These are phyloP conservation scores for Fragaria vesca DNA, from an alignment of 306 rosid species.

Conservation along the genomic window DNA sequence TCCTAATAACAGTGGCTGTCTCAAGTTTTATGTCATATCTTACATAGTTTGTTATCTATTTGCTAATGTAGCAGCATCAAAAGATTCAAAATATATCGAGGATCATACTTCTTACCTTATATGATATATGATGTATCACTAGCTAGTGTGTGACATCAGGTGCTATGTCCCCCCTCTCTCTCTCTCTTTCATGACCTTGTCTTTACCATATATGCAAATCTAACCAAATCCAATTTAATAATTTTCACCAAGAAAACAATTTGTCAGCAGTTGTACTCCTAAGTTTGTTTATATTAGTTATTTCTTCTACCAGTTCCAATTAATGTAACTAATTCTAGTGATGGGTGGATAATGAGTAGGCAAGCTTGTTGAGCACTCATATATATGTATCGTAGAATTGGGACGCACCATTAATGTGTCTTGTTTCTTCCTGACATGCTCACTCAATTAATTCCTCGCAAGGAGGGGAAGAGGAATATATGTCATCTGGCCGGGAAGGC, in stretches of 20 bases:
- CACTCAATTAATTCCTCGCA: not conserved
- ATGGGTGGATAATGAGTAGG: not conserved
- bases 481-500: not conserved
- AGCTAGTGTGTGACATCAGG: not conserved
- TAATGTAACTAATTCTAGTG: no score
- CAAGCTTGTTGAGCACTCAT: not conserved
- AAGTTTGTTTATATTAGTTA: not conserved
- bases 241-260: not conserved
- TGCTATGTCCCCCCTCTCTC: not conserved
- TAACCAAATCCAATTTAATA: conserved; percentile 5
- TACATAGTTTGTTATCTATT: not conserved
- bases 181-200: not conserved
- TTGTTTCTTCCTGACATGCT: not conserved
- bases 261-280: not conserved
- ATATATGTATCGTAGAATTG: not conserved
- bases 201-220: not conserved
- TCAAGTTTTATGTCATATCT: no score
- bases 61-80: not conserved
- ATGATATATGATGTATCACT: not conserved
- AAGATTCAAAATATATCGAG: no score
- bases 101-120: no score
- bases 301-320: not conserved
- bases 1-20: no score
- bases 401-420: not conserved
- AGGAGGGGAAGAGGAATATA: not conserved